Conservation (phyloP, 371 early-diverging fungal genomes). For the Mortierella sp. region DNA sequence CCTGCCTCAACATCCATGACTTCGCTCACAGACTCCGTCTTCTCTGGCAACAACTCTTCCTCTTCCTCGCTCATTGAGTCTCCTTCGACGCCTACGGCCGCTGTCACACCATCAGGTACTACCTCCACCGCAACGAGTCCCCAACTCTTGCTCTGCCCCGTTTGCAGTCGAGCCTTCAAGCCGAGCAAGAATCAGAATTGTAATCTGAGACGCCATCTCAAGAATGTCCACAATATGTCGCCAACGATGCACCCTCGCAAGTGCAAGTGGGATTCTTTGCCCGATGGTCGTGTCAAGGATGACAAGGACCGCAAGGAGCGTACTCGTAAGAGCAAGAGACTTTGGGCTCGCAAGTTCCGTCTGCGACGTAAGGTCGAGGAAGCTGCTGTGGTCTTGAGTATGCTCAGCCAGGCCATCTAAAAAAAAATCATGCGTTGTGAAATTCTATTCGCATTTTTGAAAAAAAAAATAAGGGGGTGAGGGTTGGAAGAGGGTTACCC, state of each 20-base stretch:
- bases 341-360: constrained; percentile 57
- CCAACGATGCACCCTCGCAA: constrained; percentile 55
- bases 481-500: no score
- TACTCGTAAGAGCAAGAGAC: constrained; percentile 52
- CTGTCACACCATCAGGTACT: neutral
- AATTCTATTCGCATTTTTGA: no score
- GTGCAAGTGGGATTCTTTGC: constrained; percentile 56
- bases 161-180: constrained; percentile 54
- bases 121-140: constrained; percentile 3
- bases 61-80: neutral
- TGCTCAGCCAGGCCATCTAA: constrained; percentile 52
- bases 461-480: no score
- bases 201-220: constrained; percentile 49
- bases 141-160: constrained; percentile 44
- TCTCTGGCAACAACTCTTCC: constrained; percentile 7
- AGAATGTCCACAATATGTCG: constrained; percentile 54
- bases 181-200: constrained; percentile 52
- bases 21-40: constrained; percentile 2
- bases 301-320: constrained; percentile 57
- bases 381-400: constrained; percentile 53
- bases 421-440: no score
- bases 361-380: constrained; percentile 55
- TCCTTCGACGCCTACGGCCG: neutral
- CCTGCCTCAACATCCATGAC: constrained; percentile 23
- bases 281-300: constrained; percentile 55